These are phyloP conservation scores for Omphalotus guepiniiformis DNA, from an alignment of 768 basidiomycete genomes.

Conservation along the genomic window DNA sequence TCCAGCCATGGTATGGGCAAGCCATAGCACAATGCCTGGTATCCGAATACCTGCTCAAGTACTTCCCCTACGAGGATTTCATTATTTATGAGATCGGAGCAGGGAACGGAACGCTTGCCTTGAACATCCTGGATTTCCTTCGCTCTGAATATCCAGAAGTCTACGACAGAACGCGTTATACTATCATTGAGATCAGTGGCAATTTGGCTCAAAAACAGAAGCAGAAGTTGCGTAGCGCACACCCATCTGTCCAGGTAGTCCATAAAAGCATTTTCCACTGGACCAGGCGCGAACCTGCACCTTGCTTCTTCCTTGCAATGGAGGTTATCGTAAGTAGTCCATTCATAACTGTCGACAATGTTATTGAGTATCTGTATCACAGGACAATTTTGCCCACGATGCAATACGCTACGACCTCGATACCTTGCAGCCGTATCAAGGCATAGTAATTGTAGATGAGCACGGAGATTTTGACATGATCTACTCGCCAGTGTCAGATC, in stretches of 20 bases:
- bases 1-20: slow-evolving; percentile 90
- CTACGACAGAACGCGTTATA: slow-evolving; percentile 88
- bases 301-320: slow-evolving; percentile 91
- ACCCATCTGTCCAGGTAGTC: slow-evolving; percentile 64
- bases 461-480: slow-evolving; percentile 80
- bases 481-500: slow-evolving; percentile 82
- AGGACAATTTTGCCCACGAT: slow-evolving; percentile 98
- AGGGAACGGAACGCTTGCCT: slow-evolving; percentile 93
- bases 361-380: neutral
- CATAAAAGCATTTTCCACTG: slow-evolving; percentile 87
- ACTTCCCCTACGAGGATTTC: slow-evolving; percentile 95
- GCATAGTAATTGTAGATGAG: slow-evolving; percentile 70
- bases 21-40: slow-evolving; percentile 87
- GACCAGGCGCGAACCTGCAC: slow-evolving; percentile 67
- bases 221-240: slow-evolving; percentile 53
- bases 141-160: slow-evolving; percentile 80
- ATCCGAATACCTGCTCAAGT: slow-evolving; percentile 88
- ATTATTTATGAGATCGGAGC: slow-evolving; percentile 97
- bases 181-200: slow-evolving; percentile 91
- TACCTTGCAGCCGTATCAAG: slow-evolving; percentile 81
- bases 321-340: slow-evolving; percentile 80
- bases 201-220: slow-evolving; percentile 72
- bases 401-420: slow-evolving; percentile 84
- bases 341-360: neutral
- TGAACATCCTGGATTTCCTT: slow-evolving; percentile 82